Percentiles rank a stretch among this genome's conserved stretches.
Evolutionary conservation across 2,329 filamentous ascomycete species (phyloP).

Genomic region (Zasmidium angulare): DNA sequence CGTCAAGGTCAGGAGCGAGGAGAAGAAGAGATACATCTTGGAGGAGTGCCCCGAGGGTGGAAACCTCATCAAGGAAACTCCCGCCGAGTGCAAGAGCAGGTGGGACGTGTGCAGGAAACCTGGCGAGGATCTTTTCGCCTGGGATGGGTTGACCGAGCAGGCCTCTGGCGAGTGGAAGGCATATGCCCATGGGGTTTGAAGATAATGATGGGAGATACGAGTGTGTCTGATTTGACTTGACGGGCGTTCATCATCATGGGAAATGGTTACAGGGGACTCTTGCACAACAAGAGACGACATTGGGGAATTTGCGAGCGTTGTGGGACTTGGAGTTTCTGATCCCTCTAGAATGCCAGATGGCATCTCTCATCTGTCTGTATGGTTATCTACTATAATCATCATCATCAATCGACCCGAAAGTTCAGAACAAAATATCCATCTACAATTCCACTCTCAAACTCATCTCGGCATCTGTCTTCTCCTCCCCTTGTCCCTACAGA

Average conservation of each 20-base stretch:
- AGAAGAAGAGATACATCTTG: constrained; percentile 32
- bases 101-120: constrained; percentile 24
- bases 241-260: not conserved
- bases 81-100: constrained; percentile 19
- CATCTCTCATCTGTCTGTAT: not conserved
- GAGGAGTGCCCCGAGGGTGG: constrained; percentile 26
- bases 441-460: too few relatives aligned
- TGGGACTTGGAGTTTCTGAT: too few relatives aligned
- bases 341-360: not conserved
- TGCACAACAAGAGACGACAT: not conserved
- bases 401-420: not conserved
- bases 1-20: constrained; percentile 31
- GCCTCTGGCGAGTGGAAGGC: constrained; percentile 10
- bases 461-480: too few relatives aligned
- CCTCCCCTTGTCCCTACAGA: too few relatives aligned
- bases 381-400: not conserved
- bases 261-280: too few relatives aligned
- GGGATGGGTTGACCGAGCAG: constrained; percentile 28
- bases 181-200: not conserved
- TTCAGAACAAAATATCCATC: too few relatives aligned
- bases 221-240: too few relatives aligned
- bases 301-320: not conserved
- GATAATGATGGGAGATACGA: too few relatives aligned
- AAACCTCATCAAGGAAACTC: constrained; percentile 25
- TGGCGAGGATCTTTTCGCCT: constrained; percentile 23